Evolutionary conservation across 805 yeast genomes (phyloP).

Genomic region (Lachancea quebecensis): DNA sequence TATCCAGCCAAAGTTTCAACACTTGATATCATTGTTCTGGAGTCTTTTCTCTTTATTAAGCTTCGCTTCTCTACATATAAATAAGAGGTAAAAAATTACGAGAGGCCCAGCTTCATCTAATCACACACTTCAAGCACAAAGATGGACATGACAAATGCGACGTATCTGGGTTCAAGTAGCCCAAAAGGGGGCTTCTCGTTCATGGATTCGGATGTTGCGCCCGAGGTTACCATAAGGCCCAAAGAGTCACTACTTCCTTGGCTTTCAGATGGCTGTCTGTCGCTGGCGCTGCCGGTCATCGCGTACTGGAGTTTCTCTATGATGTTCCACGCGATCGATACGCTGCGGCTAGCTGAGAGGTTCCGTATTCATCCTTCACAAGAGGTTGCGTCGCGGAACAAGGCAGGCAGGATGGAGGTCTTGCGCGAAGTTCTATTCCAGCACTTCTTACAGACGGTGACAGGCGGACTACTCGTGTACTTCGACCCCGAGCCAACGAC

Average conservation of each 20-base stretch:
- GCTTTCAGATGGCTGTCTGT: constrained; percentile 64
- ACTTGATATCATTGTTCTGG: not conserved
- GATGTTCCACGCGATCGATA: constrained; percentile 70
- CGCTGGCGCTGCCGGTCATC: constrained; percentile 67
- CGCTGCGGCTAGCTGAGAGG: constrained; percentile 64
- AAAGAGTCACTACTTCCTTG: constrained; percentile 47
- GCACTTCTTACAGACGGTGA: constrained; percentile 73
- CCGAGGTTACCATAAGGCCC: constrained; percentile 22
- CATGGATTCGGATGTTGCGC: constrained; percentile 24
- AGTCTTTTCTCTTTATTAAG: not conserved
- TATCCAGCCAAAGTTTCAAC: not conserved
- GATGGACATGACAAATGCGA: not conserved
- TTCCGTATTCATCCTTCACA: constrained; percentile 90
- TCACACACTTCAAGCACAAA: not conserved
- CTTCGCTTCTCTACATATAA: not conserved
- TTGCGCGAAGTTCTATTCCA: constrained; percentile 76
- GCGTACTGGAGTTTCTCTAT: constrained; percentile 79
- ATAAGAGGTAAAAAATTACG: not conserved
- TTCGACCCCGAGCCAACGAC: constrained; percentile 51
- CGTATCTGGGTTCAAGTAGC: not conserved
- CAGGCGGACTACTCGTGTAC: constrained; percentile 50
- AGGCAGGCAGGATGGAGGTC: constrained; percentile 63
- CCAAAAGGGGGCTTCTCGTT: constrained; percentile 16
- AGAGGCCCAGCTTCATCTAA: not conserved
- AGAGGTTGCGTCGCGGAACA: constrained; percentile 71